A percentile compares a stretch with the other conserved stretches of the same genome.
Evolutionary conservation across 164 flowering plant species (phyloP).

Genomic region (Magnolia sinica): DNA sequence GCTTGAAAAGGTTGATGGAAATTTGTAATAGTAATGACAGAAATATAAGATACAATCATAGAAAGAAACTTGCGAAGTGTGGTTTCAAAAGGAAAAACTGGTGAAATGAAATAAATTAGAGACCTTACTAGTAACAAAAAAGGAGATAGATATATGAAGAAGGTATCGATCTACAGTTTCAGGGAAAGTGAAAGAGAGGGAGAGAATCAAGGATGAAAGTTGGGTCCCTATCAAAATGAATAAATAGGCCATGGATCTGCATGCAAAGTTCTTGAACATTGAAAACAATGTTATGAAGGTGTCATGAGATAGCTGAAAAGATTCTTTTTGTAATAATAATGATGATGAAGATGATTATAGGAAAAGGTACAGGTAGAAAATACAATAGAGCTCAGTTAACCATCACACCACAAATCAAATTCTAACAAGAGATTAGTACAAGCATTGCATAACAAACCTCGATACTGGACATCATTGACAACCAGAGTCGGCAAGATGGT

Average conservation of each 20-base stretch:
- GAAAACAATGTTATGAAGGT: background rate
- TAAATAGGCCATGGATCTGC: background rate
- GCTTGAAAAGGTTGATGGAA: background rate
- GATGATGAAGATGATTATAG: background rate
- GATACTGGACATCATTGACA: constrained; percentile 78
- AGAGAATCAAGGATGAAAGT: background rate
- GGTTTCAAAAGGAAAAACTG: no score
- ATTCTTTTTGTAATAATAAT: no score
- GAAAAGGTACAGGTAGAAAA: background rate
- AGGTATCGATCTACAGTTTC: no score
- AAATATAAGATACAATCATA: background rate
- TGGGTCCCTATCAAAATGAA: background rate
- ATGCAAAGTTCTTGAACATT: background rate
- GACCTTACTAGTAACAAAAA: background rate
- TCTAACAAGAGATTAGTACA: background rate
- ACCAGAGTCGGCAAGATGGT: constrained; percentile 93
- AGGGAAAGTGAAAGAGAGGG: background rate
- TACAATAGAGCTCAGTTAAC: background rate
- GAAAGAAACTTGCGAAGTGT: background rate
- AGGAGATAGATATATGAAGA: background rate
- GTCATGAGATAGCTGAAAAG: background rate
- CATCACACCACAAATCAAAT: background rate
- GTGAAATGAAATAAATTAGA: background rate
- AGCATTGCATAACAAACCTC: constrained; percentile 49
- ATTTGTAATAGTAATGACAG: background rate